phyloP scores from a whole-genome alignment of 768 basidiomycete species.

The Termitomyces sp. region DNA sequence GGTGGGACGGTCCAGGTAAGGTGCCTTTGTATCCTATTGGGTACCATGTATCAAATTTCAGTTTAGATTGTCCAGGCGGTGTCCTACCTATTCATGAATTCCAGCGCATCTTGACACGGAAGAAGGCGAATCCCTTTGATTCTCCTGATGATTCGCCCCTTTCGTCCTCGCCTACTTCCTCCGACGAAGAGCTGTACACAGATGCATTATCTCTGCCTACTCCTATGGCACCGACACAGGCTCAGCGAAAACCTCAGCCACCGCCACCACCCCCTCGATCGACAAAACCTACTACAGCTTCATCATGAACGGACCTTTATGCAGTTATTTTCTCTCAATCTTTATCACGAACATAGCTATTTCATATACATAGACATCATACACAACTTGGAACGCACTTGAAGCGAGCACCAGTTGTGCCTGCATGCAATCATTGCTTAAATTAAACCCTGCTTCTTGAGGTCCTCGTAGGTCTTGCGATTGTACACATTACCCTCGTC shows the following conservation, averaged over 20 bases:
- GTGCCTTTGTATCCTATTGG: neutral
- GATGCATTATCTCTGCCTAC: slow-evolving; percentile 67
- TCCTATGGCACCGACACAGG: slow-evolving; percentile 60
- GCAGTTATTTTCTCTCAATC: neutral
- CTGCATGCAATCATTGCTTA: slow-evolving; percentile 23
- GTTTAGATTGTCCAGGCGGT: slow-evolving; percentile 54
- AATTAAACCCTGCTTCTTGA: slow-evolving; percentile 93
- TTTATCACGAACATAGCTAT: neutral
- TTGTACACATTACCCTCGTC: slow-evolving; percentile 99
- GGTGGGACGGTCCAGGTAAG: slow-evolving; percentile 77
- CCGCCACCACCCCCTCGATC: slow-evolving; percentile 42
- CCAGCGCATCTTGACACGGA: slow-evolving; percentile 24
- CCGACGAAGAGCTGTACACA: slow-evolving; percentile 80
- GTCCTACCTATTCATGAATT: slow-evolving; percentile 39
- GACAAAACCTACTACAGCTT: slow-evolving; percentile 15
- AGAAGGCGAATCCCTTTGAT: slow-evolving; percentile 66
- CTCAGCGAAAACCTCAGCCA: slow-evolving; percentile 32
- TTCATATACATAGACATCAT: neutral
- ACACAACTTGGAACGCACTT: neutral
- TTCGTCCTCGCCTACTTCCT: slow-evolving; percentile 75
- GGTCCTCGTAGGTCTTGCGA: slow-evolving; percentile 94
- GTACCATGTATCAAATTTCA: neutral
- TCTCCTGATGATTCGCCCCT: slow-evolving; percentile 58
- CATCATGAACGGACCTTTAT: neutral
- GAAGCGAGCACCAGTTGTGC: neutral